Evolutionary conservation across 805 yeast genomes (phyloP).

Genomic region (Cyberlindnera xylosilytica): DNA sequence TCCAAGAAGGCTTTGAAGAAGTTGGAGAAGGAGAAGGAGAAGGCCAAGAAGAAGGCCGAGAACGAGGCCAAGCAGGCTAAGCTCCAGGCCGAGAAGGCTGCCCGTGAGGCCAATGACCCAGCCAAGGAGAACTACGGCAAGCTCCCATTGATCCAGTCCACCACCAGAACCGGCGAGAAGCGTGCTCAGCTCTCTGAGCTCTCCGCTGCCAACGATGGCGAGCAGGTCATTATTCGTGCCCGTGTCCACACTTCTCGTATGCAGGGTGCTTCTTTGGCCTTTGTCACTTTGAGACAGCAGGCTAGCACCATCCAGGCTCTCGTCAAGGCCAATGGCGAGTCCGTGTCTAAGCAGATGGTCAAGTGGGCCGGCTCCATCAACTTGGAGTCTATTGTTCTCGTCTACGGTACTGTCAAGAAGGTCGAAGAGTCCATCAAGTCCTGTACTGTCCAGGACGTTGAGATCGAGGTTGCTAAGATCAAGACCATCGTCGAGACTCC

Average conservation of each 20-base stretch:
- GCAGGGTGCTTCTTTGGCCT: slow-evolving; percentile 93
- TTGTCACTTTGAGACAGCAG: slow-evolving; percentile 91
- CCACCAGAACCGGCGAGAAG: slow-evolving; percentile 58
- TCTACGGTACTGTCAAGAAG: slow-evolving; percentile 78
- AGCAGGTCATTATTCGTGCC: slow-evolving; percentile 83
- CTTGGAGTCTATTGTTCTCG: slow-evolving; percentile 88
- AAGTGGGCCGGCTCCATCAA: slow-evolving; percentile 89
- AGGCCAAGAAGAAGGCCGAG: slow-evolving; percentile 89
- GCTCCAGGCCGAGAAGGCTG: slow-evolving; percentile 67
- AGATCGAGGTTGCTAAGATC: slow-evolving; percentile 73
- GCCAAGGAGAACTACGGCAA: slow-evolving; percentile 90
- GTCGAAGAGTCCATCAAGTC: slow-evolving; percentile 85
- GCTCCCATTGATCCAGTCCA: slow-evolving; percentile 71
- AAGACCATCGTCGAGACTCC: slow-evolving; percentile 85
- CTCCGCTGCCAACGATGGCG: slow-evolving; percentile 63
- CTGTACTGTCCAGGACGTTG: slow-evolving; percentile 89
- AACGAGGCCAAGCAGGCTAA: slow-evolving; percentile 85
- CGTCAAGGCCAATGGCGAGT: slow-evolving; percentile 68
- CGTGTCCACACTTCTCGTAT: slow-evolving; percentile 91
- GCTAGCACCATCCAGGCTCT: slow-evolving; percentile 78
- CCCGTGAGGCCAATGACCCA: slow-evolving; percentile 74
- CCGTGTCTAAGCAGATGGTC: slow-evolving; percentile 90
- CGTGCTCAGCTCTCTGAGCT: slow-evolving; percentile 59
- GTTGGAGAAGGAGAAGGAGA: slow-evolving; percentile 88
- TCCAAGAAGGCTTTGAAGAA: slow-evolving; percentile 95